Conservation (phyloP, 1,139 yeast genomes). For the Protomyces pachydermus region DNA sequence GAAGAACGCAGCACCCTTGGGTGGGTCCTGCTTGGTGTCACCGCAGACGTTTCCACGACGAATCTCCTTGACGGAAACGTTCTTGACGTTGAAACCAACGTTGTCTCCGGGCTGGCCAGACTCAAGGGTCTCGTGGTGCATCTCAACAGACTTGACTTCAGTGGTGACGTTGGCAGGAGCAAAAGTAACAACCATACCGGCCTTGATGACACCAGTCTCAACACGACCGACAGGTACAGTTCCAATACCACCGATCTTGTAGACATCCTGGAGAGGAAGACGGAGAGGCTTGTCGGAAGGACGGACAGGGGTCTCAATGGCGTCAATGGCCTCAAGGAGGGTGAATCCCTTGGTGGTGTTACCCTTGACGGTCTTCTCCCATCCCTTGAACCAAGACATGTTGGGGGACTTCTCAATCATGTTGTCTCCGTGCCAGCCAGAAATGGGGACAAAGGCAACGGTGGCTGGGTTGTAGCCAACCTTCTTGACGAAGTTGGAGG, state of each 20-base stretch:
- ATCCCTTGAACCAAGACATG: conserved; percentile 91
- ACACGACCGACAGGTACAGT: conserved; percentile 94
- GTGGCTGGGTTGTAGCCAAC: conserved; percentile 90
- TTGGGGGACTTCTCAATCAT: conserved; percentile 77
- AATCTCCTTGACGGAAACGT: conserved; percentile 88
- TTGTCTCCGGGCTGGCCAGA: conserved; percentile 87
- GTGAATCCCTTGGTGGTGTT: conserved; percentile 75
- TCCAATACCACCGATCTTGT: conserved; percentile 91
- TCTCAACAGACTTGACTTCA: conserved; percentile 89
- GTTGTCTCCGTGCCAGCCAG: conserved; percentile 95
- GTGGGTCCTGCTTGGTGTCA: conserved; percentile 94
- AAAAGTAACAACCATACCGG: conserved; percentile 85
- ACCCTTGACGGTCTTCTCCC: conserved; percentile 79
- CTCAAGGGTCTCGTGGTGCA: conserved; percentile 84
- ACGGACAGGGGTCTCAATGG: conserved; percentile 79
- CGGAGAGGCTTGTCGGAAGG: conserved; percentile 88
- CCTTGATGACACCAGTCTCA: conserved; percentile 86
- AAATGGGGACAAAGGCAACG: conserved; percentile 87
- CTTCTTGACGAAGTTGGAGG: conserved; percentile 84
- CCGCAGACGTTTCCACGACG: conserved; percentile 95
- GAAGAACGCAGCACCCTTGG: conserved; percentile 76
- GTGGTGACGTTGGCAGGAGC: conserved; percentile 93
- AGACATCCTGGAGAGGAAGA: conserved; percentile 86
- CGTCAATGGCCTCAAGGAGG: conserved; percentile 79
- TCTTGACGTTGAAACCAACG: conserved; percentile 92